phyloP scores from a whole-genome alignment of 2,329 filamentous ascomycete species.

The Nigrospora sphaerica region DNA sequence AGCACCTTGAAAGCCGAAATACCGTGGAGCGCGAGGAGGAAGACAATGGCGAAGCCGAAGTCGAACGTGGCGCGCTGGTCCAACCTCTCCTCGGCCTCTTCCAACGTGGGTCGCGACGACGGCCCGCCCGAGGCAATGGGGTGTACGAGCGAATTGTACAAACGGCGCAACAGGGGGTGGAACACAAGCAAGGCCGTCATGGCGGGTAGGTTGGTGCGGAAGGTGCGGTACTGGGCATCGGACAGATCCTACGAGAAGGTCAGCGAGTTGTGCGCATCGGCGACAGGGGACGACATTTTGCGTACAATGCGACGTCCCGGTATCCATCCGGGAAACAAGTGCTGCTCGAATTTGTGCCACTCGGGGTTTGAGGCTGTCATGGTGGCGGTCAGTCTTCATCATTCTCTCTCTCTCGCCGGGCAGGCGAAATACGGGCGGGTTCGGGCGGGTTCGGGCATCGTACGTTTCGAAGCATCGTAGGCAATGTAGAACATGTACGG shows the following conservation, averaged over 20 bases:
- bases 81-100: constrained; percentile 49
- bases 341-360: constrained; percentile 65
- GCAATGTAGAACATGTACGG: constrained; percentile 90
- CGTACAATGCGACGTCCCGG: constrained; percentile 80
- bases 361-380: constrained; percentile 68
- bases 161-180: constrained; percentile 70
- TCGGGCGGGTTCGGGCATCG: constrained; percentile 9
- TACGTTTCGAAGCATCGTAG: constrained; percentile 78
- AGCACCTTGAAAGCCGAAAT: constrained; percentile 80
- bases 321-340: constrained; percentile 81
- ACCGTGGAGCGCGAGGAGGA: constrained; percentile 74
- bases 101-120: constrained; percentile 21
- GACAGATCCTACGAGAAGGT: constrained; percentile 63
- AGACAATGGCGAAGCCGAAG: constrained; percentile 70
- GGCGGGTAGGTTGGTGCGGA: constrained; percentile 80
- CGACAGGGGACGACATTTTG: constrained; percentile 6
- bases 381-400: constrained; percentile 7
- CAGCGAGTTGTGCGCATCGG: neutral
- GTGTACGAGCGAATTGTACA: constrained; percentile 55
- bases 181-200: constrained; percentile 65
- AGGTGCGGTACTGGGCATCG: constrained; percentile 79
- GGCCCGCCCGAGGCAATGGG: constrained; percentile 23
- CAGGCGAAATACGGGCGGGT: no score
- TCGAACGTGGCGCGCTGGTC: constrained; percentile 76
- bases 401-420: constrained; percentile 13